phyloP scores from a whole-genome alignment of 2,329 filamentous ascomycete species.

The Catunica adiposa region DNA sequence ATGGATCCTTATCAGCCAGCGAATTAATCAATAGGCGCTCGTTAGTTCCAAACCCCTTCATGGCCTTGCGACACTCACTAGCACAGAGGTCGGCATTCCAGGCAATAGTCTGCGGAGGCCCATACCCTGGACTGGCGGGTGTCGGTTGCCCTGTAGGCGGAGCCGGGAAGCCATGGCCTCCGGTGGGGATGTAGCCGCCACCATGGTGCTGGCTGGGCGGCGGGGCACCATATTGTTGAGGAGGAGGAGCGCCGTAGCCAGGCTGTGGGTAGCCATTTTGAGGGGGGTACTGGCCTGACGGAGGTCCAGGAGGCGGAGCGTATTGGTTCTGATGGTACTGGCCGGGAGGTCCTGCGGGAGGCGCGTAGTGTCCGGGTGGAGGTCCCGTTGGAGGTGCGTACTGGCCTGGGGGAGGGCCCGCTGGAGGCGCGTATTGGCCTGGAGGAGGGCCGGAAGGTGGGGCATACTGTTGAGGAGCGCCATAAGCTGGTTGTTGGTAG shows the following conservation, averaged over 20 bases:
- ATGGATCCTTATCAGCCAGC: constrained; percentile 56
- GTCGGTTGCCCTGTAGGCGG: constrained; percentile 33
- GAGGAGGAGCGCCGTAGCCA: neutral
- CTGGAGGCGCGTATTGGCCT: constrained; percentile 19
- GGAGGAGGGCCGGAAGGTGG: constrained; percentile 20
- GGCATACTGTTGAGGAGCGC: constrained; percentile 14
- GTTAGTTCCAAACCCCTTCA: constrained; percentile 89
- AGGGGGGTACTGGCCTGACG: neutral
- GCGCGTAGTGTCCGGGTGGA: constrained; percentile 14
- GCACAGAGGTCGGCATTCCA: constrained; percentile 55
- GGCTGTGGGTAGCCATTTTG: neutral
- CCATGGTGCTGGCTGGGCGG: constrained; percentile 15
- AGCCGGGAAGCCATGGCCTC: constrained; percentile 26
- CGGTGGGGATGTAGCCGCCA: constrained; percentile 13
- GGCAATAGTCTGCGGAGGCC: constrained; percentile 49
- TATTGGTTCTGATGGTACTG: constrained; percentile 18
- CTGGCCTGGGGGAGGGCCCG: constrained; percentile 18
- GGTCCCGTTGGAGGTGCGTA: constrained; percentile 7
- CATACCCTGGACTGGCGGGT: constrained; percentile 58
- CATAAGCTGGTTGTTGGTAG: constrained; percentile 6
- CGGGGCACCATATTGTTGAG: constrained; percentile 13
- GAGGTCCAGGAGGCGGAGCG: constrained; percentile 17
- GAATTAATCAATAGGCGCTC: constrained; percentile 59
- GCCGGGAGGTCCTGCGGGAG: constrained; percentile 14
- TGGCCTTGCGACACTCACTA: constrained; percentile 57